phyloP scores from a whole-genome alignment of 768 basidiomycete species.

The Pseudohyphozyma bogoriensis region DNA sequence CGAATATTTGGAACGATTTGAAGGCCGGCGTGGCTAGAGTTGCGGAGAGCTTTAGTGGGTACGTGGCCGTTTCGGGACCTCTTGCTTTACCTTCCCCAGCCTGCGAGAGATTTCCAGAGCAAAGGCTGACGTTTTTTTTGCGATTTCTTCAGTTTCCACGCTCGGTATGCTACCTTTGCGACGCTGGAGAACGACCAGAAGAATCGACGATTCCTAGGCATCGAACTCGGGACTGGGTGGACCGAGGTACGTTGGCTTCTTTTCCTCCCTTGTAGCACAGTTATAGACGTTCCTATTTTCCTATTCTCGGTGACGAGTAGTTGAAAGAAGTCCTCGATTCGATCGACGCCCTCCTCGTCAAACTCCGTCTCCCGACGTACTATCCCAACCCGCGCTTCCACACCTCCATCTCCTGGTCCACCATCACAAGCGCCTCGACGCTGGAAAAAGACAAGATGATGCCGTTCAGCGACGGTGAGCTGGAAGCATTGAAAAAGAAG shows the following conservation, averaged over 20 bases:
- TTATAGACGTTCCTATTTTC: background rate
- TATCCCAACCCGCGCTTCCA: slow-evolving; percentile 77
- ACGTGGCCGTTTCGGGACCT: slow-evolving; percentile 33
- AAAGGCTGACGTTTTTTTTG: slow-evolving; percentile 7
- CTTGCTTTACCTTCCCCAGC: too few relatives aligned
- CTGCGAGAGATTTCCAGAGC: background rate
- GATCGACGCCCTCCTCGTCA: slow-evolving; percentile 51
- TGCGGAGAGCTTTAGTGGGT: slow-evolving; percentile 47
- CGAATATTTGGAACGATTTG: slow-evolving; percentile 67
- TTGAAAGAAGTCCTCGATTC: slow-evolving; percentile 49
- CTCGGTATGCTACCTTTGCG: slow-evolving; percentile 63
- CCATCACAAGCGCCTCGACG: background rate
- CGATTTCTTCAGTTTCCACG: slow-evolving; percentile 49
- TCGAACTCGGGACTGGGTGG: slow-evolving; percentile 78
- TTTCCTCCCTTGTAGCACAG: background rate
- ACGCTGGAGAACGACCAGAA: slow-evolving; percentile 68
- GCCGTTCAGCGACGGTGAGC: slow-evolving; percentile 45
- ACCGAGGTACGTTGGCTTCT: slow-evolving; percentile 48
- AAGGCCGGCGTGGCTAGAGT: slow-evolving; percentile 51
- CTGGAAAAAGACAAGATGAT: slow-evolving; percentile 45
- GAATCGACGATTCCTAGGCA: slow-evolving; percentile 66
- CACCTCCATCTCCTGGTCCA: slow-evolving; percentile 72
- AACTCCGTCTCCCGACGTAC: slow-evolving; percentile 64
- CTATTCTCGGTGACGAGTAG: too few relatives aligned
- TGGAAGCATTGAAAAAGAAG: slow-evolving; percentile 47